Conservation (phyloP, 1,284 basidiomycete genomes). For the Fomitopsis betulina region DNA sequence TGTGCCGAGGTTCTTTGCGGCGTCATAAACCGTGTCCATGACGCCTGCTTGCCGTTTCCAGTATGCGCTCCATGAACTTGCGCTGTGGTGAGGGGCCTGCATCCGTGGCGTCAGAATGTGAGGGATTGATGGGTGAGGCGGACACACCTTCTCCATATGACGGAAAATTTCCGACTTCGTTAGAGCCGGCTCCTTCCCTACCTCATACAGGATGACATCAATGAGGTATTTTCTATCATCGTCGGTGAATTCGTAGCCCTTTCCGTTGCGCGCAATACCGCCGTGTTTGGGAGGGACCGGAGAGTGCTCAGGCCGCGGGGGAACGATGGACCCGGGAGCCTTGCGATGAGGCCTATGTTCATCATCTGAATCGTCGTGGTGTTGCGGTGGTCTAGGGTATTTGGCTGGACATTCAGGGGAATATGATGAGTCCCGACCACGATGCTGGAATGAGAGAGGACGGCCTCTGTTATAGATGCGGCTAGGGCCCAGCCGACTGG, state of each 20-base stretch:
- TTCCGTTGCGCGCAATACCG: constrained; percentile 37
- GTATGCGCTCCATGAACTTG: neutral
- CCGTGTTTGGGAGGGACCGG: constrained; percentile 56
- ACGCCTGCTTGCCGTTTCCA: constrained; percentile 1
- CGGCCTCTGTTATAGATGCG: neutral
- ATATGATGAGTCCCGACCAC: neutral
- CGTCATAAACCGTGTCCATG: neutral
- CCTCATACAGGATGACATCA: constrained; percentile 56
- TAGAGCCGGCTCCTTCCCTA: constrained; percentile 46
- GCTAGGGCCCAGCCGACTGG: neutral
- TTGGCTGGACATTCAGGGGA: neutral
- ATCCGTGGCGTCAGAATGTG: neutral
- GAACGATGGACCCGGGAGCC: constrained; percentile 26
- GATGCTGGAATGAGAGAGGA: neutral
- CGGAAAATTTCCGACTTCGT: constrained; percentile 46
- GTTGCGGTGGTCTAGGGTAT: neutral
- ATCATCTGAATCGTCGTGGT: neutral
- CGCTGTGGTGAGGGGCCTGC: constrained; percentile 6
- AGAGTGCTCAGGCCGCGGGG: constrained; percentile 58
- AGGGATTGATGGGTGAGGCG: neutral
- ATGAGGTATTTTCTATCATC: constrained; percentile 62
- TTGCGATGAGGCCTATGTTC: neutral
- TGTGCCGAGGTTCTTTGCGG: neutral
- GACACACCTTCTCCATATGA: constrained; percentile 46
- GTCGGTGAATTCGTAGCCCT: constrained; percentile 55